phyloP scores from a whole-genome alignment of 257 asterid genomes.

The Nicotiana otophora region DNA sequence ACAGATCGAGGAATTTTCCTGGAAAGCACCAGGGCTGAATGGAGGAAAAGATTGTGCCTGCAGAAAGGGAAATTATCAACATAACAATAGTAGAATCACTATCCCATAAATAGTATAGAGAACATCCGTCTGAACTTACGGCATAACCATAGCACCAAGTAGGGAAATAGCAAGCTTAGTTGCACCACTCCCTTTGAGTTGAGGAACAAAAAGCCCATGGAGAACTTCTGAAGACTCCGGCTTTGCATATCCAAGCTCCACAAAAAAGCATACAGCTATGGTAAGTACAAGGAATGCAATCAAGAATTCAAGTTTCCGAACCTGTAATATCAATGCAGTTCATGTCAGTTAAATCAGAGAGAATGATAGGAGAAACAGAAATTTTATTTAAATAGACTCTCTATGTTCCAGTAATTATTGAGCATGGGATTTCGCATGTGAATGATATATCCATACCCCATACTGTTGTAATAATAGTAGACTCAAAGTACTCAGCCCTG shows the following conservation, averaged over 20 bases:
- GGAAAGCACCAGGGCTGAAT: slow-evolving; percentile 91
- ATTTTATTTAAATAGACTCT: neutral
- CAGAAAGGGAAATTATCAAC: slow-evolving; percentile 6
- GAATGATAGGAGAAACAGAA: neutral
- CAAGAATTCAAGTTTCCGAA: slow-evolving; percentile 80
- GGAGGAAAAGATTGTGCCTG: slow-evolving; percentile 98
- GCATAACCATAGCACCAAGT: slow-evolving; percentile 99
- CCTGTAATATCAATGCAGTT: slow-evolving; percentile 42
- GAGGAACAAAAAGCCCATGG: slow-evolving; percentile 79
- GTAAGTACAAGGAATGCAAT: slow-evolving; percentile 77
- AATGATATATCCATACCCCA: slow-evolving; percentile 53
- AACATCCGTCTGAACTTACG: slow-evolving; percentile 46
- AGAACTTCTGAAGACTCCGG: slow-evolving; percentile 69
- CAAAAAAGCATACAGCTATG: slow-evolving; percentile 78
- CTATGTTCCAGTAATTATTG: neutral
- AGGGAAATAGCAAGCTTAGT: slow-evolving; percentile 86
- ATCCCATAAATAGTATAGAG: neutral
- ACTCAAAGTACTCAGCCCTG: slow-evolving; percentile 84
- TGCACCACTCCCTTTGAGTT: slow-evolving; percentile 81
- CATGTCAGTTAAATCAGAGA: neutral
- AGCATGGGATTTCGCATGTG: neutral
- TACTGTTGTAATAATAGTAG: slow-evolving; percentile 85
- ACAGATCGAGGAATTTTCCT: slow-evolving; percentile 83
- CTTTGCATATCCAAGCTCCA: slow-evolving; percentile 77
- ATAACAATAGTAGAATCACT: neutral